Base-by-base conservation (phyloP, 352 stramenopile species). In the Phytophthora cactorum region DNA sequence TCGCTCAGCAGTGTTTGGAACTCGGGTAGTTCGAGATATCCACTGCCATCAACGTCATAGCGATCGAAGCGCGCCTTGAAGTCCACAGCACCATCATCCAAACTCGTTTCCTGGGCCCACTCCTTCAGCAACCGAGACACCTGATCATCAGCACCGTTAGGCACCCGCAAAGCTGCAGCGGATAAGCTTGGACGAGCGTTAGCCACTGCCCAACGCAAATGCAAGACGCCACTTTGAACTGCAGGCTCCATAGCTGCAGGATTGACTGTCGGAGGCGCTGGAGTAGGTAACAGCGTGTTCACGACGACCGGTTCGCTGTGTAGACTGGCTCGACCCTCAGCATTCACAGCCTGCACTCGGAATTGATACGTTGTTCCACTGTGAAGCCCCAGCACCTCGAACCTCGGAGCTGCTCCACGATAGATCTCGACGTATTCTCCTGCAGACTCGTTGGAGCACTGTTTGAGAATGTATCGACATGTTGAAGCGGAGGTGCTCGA, bases 371-470 rank as follows among this genome's bases (percentile, higher is more conserved):
- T 91, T 14, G 74, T 88, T 17, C 84, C 89, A 15, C 88, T 91
- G 17, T 86, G 74, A 5, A 97, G 85, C 1, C 88, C 88, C 38
- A 94, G 84, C 0, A 97, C 78, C 5, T 89, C 84, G 41, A 93
- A 94, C 6, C 74, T 72, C 17, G 81, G 66, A 51, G 90, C 81
- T 9, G 78, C 67, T 46, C 88, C 89, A 17, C 84, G 75, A 60
- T 96, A 95, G 49, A 97, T 90, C 68, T 97, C 86, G 14, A 96
- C 80, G 47, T 96, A 97, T 57, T 93, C 81, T 27, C 89, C 87
- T 25, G 78, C 69, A 25, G 78, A 78, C 61, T 97, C 88, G 54
- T 93, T 85, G 9, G 80, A 78, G 66, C 88, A 96, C 59, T 96
- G 88, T 59, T 97, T 96, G 31, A 97, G 76, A 49, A 97, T 81